A percentile compares a stretch with the other conserved stretches of the same genome.
These are phyloP conservation scores for Vitis hybrid DNA, from an alignment of 177 flowering plant genomes.

Conservation along the genomic window DNA sequence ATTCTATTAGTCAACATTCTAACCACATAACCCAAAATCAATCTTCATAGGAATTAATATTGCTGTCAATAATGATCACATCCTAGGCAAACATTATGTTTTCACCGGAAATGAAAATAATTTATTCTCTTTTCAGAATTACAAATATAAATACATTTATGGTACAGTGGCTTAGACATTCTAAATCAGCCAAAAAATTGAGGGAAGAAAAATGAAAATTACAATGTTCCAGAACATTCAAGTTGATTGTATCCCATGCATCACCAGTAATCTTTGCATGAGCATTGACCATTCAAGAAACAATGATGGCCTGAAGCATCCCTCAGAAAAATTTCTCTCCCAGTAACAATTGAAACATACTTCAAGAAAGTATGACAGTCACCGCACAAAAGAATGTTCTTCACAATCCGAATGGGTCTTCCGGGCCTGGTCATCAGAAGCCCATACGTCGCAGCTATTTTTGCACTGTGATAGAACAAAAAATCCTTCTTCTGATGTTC, in stretches of 20 bases:
- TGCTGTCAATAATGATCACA: too few species aligned
- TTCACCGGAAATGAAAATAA: too few species aligned
- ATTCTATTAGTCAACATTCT: neutral
- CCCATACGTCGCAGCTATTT: conserved; percentile 77
- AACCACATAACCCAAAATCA: too few species aligned
- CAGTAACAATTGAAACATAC: conserved; percentile 58
- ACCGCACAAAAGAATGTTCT: conserved; percentile 79
- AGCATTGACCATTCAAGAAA: conserved; percentile 68
- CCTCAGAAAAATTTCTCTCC: conserved; percentile 67
- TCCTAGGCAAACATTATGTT: too few species aligned
- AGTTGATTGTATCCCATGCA: too few species aligned
- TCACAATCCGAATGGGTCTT: conserved; percentile 59
- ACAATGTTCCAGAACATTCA: too few species aligned
- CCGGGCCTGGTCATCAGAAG: conserved; percentile 55
- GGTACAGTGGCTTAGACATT: too few species aligned
- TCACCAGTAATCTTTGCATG: conserved; percentile 74
- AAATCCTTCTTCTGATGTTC: conserved; percentile 86
- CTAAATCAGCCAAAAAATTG: too few species aligned
- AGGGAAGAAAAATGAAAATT: too few species aligned
- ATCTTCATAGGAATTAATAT: too few species aligned
- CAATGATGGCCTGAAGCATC: conserved; percentile 86
- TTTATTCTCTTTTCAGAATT: too few species aligned
- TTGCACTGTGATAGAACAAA: conserved; percentile 81
- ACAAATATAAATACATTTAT: too few species aligned
- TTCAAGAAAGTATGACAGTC: conserved; percentile 89